A percentile compares a stretch with the other conserved stretches of the same genome.
These are phyloP conservation scores for Yueomyces sinensis DNA, from an alignment of 805 yeast genomes.

Conservation along the genomic window DNA sequence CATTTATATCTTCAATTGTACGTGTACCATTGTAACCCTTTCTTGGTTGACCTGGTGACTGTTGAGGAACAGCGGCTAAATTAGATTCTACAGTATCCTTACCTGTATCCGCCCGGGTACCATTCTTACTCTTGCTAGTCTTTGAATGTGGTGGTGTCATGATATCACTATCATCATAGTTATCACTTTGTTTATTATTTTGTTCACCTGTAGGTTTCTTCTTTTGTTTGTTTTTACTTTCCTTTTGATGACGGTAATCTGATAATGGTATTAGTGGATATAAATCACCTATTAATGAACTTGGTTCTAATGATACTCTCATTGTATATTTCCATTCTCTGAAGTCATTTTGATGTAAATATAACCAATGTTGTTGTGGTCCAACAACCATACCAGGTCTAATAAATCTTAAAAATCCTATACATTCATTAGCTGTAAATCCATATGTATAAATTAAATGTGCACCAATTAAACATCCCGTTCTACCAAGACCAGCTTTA, in stretches of 20 bases:
- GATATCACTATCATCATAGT: constrained; percentile 6
- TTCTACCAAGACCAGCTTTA: constrained; percentile 95
- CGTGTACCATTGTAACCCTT: constrained; percentile 32
- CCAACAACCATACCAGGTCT: constrained; percentile 99
- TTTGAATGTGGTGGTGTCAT: constrained; percentile 23
- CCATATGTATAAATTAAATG: constrained; percentile 93
- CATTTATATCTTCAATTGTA: constrained; percentile 24
- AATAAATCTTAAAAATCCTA: constrained; percentile 89
- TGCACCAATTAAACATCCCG: constrained; percentile 96
- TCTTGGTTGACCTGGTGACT: constrained; percentile 96
- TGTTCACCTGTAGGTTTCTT: not conserved
- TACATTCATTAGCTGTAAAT: constrained; percentile 93
- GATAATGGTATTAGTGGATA: constrained; percentile 50
- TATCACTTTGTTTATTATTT: constrained; percentile 10
- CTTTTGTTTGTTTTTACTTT: constrained; percentile 3
- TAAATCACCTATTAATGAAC: constrained; percentile 53
- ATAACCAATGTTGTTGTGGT: constrained; percentile 98
- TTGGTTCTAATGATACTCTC: constrained; percentile 60
- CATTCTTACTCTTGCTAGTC: constrained; percentile 21
- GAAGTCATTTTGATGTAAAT: constrained; percentile 89
- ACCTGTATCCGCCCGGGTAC: not conserved
- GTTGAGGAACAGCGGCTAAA: constrained; percentile 51
- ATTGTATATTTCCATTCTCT: constrained; percentile 92
- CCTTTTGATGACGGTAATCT: constrained; percentile 42
- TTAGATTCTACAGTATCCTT: constrained; percentile 5